A percentile compares a stretch with the other conserved stretches of the same genome.
These are phyloP conservation scores for Boletus austroedulis DNA, from an alignment of 1,284 basidiomycete genomes.

Conservation along the genomic window DNA sequence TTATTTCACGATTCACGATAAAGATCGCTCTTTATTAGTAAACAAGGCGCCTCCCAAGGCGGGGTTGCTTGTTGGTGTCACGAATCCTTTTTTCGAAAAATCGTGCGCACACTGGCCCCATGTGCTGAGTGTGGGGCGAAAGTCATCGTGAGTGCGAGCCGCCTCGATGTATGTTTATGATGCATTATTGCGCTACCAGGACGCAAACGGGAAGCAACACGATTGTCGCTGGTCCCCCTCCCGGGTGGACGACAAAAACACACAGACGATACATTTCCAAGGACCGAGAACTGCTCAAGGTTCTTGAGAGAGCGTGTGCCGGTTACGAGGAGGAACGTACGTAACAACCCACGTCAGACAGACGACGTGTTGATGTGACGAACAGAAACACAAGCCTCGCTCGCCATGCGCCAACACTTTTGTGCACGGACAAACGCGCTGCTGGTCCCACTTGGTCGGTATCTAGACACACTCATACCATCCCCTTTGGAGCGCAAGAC, in stretches of 20 bases:
- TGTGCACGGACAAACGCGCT: constrained; percentile 84
- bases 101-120: constrained; percentile 94
- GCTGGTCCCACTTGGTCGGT: constrained; percentile 90
- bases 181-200: constrained; percentile 8
- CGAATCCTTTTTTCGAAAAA: constrained; percentile 91
- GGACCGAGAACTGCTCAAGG: constrained; percentile 71
- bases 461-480: constrained; percentile 88
- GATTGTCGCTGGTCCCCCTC: constrained; percentile 49
- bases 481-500: constrained; percentile 48
- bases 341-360: constrained; percentile 26
- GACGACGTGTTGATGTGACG: background rate
- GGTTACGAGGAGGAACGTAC: constrained; percentile 52
- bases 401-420: constrained; percentile 81
- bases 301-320: constrained; percentile 56
- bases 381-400: constrained; percentile 60
- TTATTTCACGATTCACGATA: constrained; percentile 95
- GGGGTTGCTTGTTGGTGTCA: constrained; percentile 86
- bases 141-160: constrained; percentile 38
- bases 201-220: constrained; percentile 14
- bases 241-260: constrained; percentile 75
- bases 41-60: constrained; percentile 82
- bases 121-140: constrained; percentile 64
- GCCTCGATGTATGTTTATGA: background rate
- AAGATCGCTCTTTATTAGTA: constrained; percentile 73
- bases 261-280: constrained; percentile 86